Conservation (phyloP, 768 basidiomycete genomes). For the Pisolithus albus region DNA sequence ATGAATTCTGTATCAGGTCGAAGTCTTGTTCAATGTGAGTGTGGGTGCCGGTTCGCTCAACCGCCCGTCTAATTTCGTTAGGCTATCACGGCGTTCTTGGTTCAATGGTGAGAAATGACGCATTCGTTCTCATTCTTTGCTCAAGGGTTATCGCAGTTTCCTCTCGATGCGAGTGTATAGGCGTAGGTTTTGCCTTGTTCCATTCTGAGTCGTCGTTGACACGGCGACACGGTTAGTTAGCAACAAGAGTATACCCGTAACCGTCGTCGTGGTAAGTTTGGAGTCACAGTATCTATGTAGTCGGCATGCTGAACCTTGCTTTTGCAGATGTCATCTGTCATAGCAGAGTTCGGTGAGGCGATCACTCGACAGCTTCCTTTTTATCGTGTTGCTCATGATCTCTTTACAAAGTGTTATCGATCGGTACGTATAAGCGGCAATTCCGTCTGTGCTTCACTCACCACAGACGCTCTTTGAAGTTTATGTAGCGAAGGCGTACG, state of each 20-base stretch:
- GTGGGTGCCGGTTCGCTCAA: not conserved
- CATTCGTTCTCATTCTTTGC: not conserved
- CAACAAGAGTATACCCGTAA: constrained; percentile 36
- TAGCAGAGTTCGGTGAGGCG: constrained; percentile 33
- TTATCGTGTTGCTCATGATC: constrained; percentile 1
- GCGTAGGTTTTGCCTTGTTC: constrained; percentile 27
- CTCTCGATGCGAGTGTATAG: constrained; percentile 44
- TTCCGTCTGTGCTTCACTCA: constrained; percentile 3
- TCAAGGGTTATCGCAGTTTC: constrained; percentile 29
- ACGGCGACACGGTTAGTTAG: constrained; percentile 34
- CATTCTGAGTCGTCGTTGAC: not conserved
- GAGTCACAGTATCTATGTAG: not conserved
- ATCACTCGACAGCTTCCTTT: not conserved
- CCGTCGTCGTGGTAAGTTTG: constrained; percentile 22
- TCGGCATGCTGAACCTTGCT: not conserved
- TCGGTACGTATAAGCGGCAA: constrained; percentile 22
- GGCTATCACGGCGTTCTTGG: constrained; percentile 41
- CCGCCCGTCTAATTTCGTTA: not conserved
- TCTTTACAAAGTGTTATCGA: constrained; percentile 19
- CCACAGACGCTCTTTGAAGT: constrained; percentile 18
- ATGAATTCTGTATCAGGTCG: constrained; percentile 30
- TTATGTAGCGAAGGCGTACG: constrained; percentile 32
- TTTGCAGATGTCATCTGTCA: constrained; percentile 23
- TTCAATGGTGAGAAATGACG: constrained; percentile 29
- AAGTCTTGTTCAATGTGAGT: constrained; percentile 43